phyloP scores from a whole-genome alignment of 2,329 filamentous ascomycete species.

The Cercospora sesami region DNA sequence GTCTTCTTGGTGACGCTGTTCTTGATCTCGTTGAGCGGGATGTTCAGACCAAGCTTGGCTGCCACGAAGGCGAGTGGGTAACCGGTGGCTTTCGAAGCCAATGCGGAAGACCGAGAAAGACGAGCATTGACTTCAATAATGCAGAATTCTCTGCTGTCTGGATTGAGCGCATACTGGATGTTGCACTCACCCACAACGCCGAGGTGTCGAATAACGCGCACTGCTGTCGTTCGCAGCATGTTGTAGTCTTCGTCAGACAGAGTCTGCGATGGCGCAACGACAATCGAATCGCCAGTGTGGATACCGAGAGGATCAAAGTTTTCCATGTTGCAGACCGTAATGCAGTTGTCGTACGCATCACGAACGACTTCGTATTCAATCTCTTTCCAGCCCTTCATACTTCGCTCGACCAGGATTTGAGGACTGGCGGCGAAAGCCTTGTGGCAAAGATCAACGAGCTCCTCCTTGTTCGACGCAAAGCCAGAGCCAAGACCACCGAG shows the following conservation, averaged over 20 bases:
- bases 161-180: conserved; percentile 96
- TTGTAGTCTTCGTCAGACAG: conserved; percentile 98
- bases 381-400: conserved; percentile 99
- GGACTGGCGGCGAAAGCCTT: conserved; percentile 94
- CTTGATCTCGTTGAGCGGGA: conserved; percentile 92
- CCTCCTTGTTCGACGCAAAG: conserved; percentile 82
- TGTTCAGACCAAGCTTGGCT: conserved; percentile 91
- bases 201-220: conserved; percentile 95
- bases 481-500: conserved; percentile 93
- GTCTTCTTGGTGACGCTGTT: conserved; percentile 96
- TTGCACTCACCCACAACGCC: conserved; percentile 99
- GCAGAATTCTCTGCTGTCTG: conserved; percentile 93
- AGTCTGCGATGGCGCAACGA: conserved; percentile 95
- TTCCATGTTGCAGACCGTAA: conserved; percentile 99
- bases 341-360: conserved; percentile 94
- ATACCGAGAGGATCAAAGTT: conserved; percentile 99
- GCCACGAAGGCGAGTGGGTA: conserved; percentile 96
- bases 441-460: conserved; percentile 84
- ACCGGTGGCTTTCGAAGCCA: conserved; percentile 95
- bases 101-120: conserved; percentile 88
- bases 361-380: conserved; percentile 98
- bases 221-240: conserved; percentile 94
- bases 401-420: conserved; percentile 93
- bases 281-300: conserved; percentile 96
- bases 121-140: conserved; percentile 99